Conservation (phyloP, 768 basidiomycete species). For the Phlebiopsis flavidoalba region DNA sequence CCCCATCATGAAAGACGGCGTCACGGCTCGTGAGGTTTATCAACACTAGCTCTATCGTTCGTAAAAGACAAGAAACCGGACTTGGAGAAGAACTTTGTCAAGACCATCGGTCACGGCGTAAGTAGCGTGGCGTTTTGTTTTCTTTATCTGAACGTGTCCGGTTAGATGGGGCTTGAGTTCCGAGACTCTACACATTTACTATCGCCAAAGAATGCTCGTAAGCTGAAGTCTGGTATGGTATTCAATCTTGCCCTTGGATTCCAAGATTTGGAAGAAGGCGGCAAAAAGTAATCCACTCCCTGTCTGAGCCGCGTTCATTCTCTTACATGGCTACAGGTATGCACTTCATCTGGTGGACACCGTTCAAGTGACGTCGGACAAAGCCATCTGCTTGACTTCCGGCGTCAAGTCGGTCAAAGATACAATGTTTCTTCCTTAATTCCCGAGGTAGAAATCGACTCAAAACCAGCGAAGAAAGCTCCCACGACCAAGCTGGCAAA, state of each 20-base stretch:
- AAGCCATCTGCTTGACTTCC: constrained; percentile 69
- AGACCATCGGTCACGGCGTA: constrained; percentile 88
- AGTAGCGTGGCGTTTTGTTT: constrained; percentile 21
- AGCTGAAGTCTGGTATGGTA: constrained; percentile 75
- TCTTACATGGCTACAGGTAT: constrained; percentile 47
- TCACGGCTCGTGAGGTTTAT: constrained; percentile 75
- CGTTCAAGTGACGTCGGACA: constrained; percentile 66
- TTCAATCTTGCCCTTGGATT: constrained; percentile 85
- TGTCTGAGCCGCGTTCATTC: not conserved
- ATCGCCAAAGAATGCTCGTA: constrained; percentile 71
- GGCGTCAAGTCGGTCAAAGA: constrained; percentile 83
- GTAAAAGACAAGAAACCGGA: constrained; percentile 77
- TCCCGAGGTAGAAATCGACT: constrained; percentile 51
- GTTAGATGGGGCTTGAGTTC: constrained; percentile 92
- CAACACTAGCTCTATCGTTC: constrained; percentile 61
- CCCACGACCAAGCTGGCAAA: constrained; percentile 40
- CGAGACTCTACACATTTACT: constrained; percentile 83
- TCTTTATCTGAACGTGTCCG: not conserved
- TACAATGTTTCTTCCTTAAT: constrained; percentile 82
- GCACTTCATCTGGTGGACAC: constrained; percentile 87
- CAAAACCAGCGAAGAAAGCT: constrained; percentile 50
- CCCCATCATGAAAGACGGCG: constrained; percentile 76
- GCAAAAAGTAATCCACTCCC: constrained; percentile 55
- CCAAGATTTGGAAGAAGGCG: constrained; percentile 72
- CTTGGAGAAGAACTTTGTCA: constrained; percentile 79